These are phyloP conservation scores for Tephrocybe sp. DNA, from an alignment of 768 basidiomycete species.

Conservation along the genomic window DNA sequence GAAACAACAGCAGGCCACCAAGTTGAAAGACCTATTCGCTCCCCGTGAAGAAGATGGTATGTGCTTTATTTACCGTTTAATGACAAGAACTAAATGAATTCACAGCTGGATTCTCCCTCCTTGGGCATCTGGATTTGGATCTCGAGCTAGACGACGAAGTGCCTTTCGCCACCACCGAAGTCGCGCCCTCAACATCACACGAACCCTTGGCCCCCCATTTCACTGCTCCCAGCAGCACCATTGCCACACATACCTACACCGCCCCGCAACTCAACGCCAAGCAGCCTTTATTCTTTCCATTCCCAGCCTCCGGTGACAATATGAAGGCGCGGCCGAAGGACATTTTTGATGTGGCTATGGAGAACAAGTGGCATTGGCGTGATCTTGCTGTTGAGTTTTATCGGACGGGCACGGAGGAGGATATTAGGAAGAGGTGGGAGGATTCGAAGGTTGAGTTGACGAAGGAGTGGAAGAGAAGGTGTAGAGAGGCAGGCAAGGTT, in stretches of 20 bases:
- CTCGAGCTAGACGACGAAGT: slow-evolving; percentile 15
- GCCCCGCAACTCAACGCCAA: slow-evolving; percentile 48
- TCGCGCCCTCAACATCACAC: background rate
- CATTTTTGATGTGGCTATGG: slow-evolving; percentile 46
- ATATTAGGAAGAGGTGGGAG: slow-evolving; percentile 72
- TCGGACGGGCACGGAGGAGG: slow-evolving; percentile 52
- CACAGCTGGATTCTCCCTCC: slow-evolving; percentile 70
- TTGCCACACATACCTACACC: slow-evolving; percentile 9
- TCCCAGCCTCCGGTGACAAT: slow-evolving; percentile 23
- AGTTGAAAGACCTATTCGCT: slow-evolving; percentile 74
- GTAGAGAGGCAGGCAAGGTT: slow-evolving; percentile 73
- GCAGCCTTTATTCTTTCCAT: slow-evolving; percentile 66
- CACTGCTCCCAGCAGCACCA: slow-evolving; percentile 10
- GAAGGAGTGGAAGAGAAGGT: slow-evolving; percentile 73
- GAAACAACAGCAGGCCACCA: slow-evolving; percentile 22
- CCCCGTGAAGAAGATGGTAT: slow-evolving; percentile 68
- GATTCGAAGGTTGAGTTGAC: slow-evolving; percentile 66
- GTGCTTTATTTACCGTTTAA: slow-evolving; percentile 13
- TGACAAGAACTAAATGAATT: background rate
- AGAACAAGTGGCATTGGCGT: slow-evolving; percentile 50
- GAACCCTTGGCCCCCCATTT: slow-evolving; percentile 11
- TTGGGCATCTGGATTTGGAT: slow-evolving; percentile 73
- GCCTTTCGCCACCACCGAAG: slow-evolving; percentile 19
- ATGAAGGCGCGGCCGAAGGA: slow-evolving; percentile 41
- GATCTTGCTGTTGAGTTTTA: slow-evolving; percentile 43